phyloP scores from a whole-genome alignment of 2,329 filamentous ascomycete genomes.

The Claviceps paspali region DNA sequence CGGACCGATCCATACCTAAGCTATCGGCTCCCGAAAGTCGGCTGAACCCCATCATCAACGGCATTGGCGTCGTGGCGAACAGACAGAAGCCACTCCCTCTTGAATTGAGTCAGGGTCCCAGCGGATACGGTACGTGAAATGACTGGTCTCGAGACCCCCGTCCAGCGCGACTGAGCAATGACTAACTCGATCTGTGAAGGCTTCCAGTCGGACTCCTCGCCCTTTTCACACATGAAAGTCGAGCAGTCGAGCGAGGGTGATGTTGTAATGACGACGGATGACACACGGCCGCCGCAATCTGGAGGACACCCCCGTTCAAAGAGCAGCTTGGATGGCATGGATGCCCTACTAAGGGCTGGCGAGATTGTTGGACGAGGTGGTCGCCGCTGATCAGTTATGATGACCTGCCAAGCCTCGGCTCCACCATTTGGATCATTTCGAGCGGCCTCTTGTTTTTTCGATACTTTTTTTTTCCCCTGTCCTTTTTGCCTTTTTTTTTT shows the following conservation, averaged over 20 bases:
- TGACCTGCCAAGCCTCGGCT: background rate
- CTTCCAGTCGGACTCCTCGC: constrained; percentile 19
- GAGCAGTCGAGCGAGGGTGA: constrained; percentile 16
- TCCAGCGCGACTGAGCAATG: constrained; percentile 6
- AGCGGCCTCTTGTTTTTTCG: too few relatives aligned
- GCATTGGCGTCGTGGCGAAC: constrained; percentile 10
- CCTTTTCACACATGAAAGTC: constrained; percentile 16
- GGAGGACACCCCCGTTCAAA: constrained; percentile 9
- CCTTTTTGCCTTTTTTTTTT: too few relatives aligned
- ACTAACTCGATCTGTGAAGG: constrained; percentile 18
- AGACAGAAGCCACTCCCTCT: constrained; percentile 11
- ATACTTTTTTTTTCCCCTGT: background rate
- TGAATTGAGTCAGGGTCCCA: constrained; percentile 11
- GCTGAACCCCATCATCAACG: constrained; percentile 4
- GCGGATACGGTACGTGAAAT: constrained; percentile 26
- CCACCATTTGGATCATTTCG: background rate
- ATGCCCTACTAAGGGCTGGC: constrained; percentile 40
- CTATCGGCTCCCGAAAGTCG: constrained; percentile 7
- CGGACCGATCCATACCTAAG: constrained; percentile 19
- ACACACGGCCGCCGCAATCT: constrained; percentile 9
- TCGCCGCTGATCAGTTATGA: constrained; percentile 11
- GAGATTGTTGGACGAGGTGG: constrained; percentile 38
- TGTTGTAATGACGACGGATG: constrained; percentile 16
- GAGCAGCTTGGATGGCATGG: constrained; percentile 38
- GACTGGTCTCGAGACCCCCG: too few relatives aligned